phyloP scores from a whole-genome alignment of 768 basidiomycete genomes.

The Kockovaella imperatae region DNA sequence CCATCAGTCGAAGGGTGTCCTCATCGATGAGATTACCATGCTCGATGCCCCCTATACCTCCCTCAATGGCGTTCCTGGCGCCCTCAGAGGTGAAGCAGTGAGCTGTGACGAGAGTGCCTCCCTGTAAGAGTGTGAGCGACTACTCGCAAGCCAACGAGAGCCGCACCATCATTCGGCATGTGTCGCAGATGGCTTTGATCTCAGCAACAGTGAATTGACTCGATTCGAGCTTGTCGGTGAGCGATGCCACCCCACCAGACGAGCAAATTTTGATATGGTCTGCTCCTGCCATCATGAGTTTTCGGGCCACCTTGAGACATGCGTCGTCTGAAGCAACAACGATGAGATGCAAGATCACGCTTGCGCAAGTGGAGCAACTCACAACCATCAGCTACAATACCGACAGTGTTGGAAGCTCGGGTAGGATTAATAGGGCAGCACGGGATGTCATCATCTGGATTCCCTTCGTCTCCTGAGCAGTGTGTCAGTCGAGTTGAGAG shows the following conservation, averaged over 20 bases:
- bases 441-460: neutral
- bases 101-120: slow-evolving; percentile 8
- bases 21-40: slow-evolving; percentile 25
- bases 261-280: slow-evolving; percentile 26
- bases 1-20: slow-evolving; percentile 17
- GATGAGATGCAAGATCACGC: neutral
- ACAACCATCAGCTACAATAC: slow-evolving; percentile 16
- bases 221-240: slow-evolving; percentile 17
- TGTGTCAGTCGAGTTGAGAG: neutral
- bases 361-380: neutral
- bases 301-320: slow-evolving; percentile 16
- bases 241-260: slow-evolving; percentile 18
- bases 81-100: slow-evolving; percentile 20
- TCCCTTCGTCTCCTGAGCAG: neutral
- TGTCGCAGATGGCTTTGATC: slow-evolving; percentile 25
- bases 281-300: slow-evolving; percentile 20
- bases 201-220: slow-evolving; percentile 22
- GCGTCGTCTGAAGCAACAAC: slow-evolving; percentile 9
- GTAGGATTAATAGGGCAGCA: slow-evolving; percentile 6
- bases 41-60: slow-evolving; percentile 22
- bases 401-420: neutral
- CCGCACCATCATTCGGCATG: slow-evolving; percentile 20
- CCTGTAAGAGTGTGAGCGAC: neutral
- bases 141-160: neutral
- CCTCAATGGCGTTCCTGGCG: slow-evolving; percentile 19